Base-by-base conservation (phyloP, 164 flowering plant species). In the Amborella trichopoda region DNA sequence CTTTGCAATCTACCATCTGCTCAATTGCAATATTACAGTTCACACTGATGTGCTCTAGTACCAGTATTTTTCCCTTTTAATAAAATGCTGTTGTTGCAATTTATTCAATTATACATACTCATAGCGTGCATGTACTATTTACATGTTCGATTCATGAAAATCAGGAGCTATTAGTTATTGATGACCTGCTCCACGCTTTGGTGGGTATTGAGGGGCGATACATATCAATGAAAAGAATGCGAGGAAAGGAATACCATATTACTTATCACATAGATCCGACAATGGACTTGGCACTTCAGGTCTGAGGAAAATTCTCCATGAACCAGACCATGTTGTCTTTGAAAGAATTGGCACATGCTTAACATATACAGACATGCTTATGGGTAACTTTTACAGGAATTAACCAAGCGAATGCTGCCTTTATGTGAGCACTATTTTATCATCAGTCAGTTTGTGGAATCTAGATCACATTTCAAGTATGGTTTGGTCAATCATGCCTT, bases 401-500 rank as follows among this genome's bases (percentile, higher is more conserved):
- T 80, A 66, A 77, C 88, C 4, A 87, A 77, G 62, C 54, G 81
- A 59, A 66, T 91, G 30, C 84, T 91, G 53, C 95, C 99, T 23
- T 51, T 91, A 48, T 91, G 96, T 30, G 73, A 82, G 69, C 82
- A 83, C 63, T 88, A 73, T 71, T 52, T 91, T 59, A 46, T 78
- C 55, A 84, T 87, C 10, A 71, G 67, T 63, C 84, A 77, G 44
- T 91, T 91, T 77, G 95, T 88, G 28, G 99, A 91, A 62, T 78
- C 84, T 27, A 84, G 87, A 60, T 82, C 96, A 10, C 91, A 87
- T 50, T 93, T 93, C 74, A 80, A 80, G 77, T 78, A 67, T 58
- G 99, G 99, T 36, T 55, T 93, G 43, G 99, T 93, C 37, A 93
- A 84, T 73, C 99, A 93, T 74, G 99, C 96, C 52, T 93, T 93